Conservation (phyloP, 352 stramenopile genomes). For the Lagenidium giganteum region DNA sequence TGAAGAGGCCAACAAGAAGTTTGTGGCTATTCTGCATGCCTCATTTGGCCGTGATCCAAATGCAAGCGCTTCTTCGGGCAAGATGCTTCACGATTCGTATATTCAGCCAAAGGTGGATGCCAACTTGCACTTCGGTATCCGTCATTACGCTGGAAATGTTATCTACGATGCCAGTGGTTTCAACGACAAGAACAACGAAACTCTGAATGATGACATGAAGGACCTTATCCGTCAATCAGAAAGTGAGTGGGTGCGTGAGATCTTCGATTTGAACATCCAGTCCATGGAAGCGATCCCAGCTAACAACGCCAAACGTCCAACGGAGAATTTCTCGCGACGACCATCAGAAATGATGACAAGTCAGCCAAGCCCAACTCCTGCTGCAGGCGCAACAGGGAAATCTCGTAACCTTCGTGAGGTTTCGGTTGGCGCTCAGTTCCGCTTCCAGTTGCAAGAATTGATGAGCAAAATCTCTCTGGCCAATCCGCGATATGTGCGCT, state of each 20-base stretch:
- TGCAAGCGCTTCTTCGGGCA: constrained; percentile 36
- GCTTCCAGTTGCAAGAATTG: constrained; percentile 84
- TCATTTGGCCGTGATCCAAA: constrained; percentile 72
- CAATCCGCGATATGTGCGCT: constrained; percentile 86
- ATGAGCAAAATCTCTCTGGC: constrained; percentile 88
- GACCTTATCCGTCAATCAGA: constrained; percentile 85
- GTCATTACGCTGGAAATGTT: constrained; percentile 92
- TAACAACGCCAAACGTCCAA: constrained; percentile 60
- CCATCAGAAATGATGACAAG: constrained; percentile 41
- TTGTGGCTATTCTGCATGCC: constrained; percentile 84
- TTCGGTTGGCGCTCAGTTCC: constrained; percentile 85
- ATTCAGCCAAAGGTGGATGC: constrained; percentile 89
- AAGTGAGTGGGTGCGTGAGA: constrained; percentile 78
- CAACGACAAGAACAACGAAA: constrained; percentile 99
- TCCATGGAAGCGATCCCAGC: constrained; percentile 78
- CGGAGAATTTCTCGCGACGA: constrained; percentile 56
- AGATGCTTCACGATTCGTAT: constrained; percentile 84
- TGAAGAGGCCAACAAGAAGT: constrained; percentile 90
- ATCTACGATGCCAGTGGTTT: constrained; percentile 97
- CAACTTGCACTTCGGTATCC: constrained; percentile 86
- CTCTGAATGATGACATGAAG: constrained; percentile 93
- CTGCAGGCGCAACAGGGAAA: constrained; percentile 41
- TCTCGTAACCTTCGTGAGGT: constrained; percentile 82
- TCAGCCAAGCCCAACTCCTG: constrained; percentile 12
- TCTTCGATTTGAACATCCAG: constrained; percentile 85